A percentile compares a stretch with the other conserved stretches of the same genome.
phyloP scores from a whole-genome alignment of 179 eudicot genomes.

The Kewa caespitosa region DNA sequence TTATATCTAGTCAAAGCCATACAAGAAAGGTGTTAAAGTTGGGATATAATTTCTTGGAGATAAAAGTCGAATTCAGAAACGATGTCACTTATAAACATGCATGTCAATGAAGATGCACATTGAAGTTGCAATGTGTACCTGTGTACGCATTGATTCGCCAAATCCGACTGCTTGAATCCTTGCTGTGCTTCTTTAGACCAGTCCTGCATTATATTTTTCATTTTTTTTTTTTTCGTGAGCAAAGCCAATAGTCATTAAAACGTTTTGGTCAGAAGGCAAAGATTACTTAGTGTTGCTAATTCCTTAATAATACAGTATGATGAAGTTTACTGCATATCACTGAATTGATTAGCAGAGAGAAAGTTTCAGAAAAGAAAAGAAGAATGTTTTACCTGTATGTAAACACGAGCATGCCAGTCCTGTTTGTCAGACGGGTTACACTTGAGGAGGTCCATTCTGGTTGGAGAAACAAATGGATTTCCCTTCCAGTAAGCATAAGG shows the following conservation, averaged over 20 bases:
- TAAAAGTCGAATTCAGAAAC: neutral
- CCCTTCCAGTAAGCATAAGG: slow-evolving; percentile 95
- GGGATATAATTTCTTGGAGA: neutral
- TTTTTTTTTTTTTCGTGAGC: neutral
- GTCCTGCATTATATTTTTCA: slow-evolving; percentile 72
- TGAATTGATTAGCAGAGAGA: no score
- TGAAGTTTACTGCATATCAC: no score
- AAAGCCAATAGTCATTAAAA: no score
- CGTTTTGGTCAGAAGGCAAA: no score
- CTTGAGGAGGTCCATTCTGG: slow-evolving; percentile 76
- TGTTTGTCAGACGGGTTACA: slow-evolving; percentile 72
- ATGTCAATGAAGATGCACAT: neutral
- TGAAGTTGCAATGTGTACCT: slow-evolving; percentile 31
- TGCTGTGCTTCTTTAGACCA: slow-evolving; percentile 57
- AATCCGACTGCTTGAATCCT: slow-evolving; percentile 74
- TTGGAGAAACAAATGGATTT: slow-evolving; percentile 63
- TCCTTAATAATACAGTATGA: no score
- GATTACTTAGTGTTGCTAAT: no score
- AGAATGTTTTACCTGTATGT: slow-evolving; percentile 51
- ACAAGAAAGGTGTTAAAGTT: slow-evolving; percentile 1
- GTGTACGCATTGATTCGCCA: slow-evolving; percentile 79
- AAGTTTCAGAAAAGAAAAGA: neutral
- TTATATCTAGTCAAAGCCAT: slow-evolving; percentile 51
- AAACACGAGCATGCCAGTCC: slow-evolving; percentile 83
- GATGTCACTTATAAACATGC: neutral